Conservation (phyloP, 176 grass and related monocot genomes). For the Avena eriantha region DNA sequence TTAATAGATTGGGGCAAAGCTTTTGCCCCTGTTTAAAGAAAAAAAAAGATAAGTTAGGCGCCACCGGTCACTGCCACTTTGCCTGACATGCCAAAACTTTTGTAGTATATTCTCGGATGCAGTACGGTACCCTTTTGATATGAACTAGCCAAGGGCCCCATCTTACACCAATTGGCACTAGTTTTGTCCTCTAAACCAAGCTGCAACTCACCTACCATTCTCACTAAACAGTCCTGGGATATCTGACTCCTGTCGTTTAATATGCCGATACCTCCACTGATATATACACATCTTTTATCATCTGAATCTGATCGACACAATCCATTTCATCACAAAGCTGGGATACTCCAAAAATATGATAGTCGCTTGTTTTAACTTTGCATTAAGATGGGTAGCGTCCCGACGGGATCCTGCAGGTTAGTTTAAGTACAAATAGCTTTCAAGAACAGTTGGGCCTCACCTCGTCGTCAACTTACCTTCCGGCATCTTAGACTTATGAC, state of each 20-base stretch:
- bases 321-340: neutral
- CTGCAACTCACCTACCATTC: neutral
- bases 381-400: neutral
- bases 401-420: neutral
- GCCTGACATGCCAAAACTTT: neutral
- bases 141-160: neutral
- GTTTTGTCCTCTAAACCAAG: conserved; percentile 17
- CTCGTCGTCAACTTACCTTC: conserved; percentile 13
- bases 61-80: neutral
- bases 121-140: neutral
- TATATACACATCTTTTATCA: neutral
- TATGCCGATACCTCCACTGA: neutral
- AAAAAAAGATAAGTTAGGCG: neutral
- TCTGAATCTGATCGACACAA: neutral
- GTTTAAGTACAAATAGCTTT: neutral
- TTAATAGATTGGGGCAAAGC: too few species aligned
- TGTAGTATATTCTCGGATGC: neutral
- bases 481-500: neutral
- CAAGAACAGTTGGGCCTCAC: neutral
- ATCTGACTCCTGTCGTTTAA: neutral
- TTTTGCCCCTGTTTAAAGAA: too few species aligned
- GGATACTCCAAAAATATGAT: neutral
- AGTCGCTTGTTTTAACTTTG: neutral
- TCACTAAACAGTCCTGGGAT: neutral
- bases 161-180: neutral